Percentiles rank a stretch among this genome's conserved stretches.
Conservation (phyloP, 2,329 filamentous ascomycete genomes). For the Aspergillus sp. region DNA sequence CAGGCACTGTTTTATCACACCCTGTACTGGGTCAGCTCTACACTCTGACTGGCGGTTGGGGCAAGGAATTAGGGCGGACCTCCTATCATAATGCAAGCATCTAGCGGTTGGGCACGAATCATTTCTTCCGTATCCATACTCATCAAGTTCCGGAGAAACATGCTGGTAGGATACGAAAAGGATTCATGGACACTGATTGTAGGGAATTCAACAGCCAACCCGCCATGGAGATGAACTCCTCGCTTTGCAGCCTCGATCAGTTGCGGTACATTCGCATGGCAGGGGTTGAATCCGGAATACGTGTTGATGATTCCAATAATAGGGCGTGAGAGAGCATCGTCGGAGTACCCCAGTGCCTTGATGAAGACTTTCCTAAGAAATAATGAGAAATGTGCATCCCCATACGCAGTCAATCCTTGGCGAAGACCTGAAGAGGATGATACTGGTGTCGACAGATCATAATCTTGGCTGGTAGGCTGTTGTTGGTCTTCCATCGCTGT, state of each 20-base stretch:
- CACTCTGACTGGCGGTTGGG: not conserved
- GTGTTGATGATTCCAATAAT: slow-evolving; percentile 76
- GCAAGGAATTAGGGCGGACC: slow-evolving; percentile 42
- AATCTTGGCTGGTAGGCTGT: slow-evolving; percentile 43
- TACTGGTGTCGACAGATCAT: slow-evolving; percentile 60
- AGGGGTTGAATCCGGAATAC: slow-evolving; percentile 71
- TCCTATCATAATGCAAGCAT: slow-evolving; percentile 67
- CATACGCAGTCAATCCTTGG: slow-evolving; percentile 66
- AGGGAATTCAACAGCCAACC: slow-evolving; percentile 69
- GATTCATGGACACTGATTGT: slow-evolving; percentile 71
- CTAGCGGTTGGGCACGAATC: slow-evolving; percentile 69
- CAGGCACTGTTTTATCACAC: slow-evolving; percentile 73
- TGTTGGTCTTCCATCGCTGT: not conserved
- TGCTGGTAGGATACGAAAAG: slow-evolving; percentile 70
- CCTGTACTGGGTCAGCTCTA: slow-evolving; percentile 44
- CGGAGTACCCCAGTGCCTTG: slow-evolving; percentile 71
- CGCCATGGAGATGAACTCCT: slow-evolving; percentile 66
- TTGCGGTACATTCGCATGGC: slow-evolving; percentile 70
- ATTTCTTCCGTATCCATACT: slow-evolving; percentile 80
- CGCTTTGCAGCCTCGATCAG: slow-evolving; percentile 69
- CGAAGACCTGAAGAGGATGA: slow-evolving; percentile 55
- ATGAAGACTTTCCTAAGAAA: slow-evolving; percentile 76
- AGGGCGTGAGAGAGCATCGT: slow-evolving; percentile 67
- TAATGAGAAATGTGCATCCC: slow-evolving; percentile 72
- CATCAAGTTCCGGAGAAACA: slow-evolving; percentile 74